Evolutionary conservation across 208 protist species (phyloP), one percentile per base, ranked within the genome.

Genomic region (Blastocrithidia nonstop): DNA sequence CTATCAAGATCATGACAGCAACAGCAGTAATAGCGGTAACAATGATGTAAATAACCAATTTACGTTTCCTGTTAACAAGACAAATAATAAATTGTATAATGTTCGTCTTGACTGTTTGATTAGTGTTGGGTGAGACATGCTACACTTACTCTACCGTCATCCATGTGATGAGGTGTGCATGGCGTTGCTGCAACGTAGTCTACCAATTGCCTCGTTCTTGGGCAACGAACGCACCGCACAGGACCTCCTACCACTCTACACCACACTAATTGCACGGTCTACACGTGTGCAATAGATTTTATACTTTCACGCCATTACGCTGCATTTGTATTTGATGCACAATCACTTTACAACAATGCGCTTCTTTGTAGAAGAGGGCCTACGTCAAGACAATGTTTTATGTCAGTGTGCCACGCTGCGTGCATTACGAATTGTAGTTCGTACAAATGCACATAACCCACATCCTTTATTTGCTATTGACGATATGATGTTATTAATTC

Each of bases 241-340:
- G n/a, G 69, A 84, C 16, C 54, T 89, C 2, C 63, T 89, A 16
- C 79, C 74, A 9, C 62, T 85, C 19, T 62, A 83, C 16, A 89
- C 74, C 5, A 84, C 79, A 4, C 42, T 60, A 19, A 64, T 82
- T 23, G 31, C 57, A 4, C 57, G 58, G 1, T 38, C 71, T 0
- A 42, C 66, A 43, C 57, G 60, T 16, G 73, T 82, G 41, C 61
- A 61, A 54, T 54, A 68, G 0, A 41, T 69, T 47, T 58, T 88
- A 28, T 81, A 66, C 29, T 52, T 64, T 3, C 60, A 78, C 16
- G 62, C 71, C 21, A 73, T 88, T 16, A 15, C 56, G 8, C 67
- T 73, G 3, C 73, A 81, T 50, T 45, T 61, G 8, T 43, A 58
- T 8, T 45, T 83, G 33, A 60, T 56, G 45, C 24, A 17, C 2